These are phyloP conservation scores for Candida khao-thaluensis DNA, from an alignment of 805 yeast species.

Conservation along the genomic window DNA sequence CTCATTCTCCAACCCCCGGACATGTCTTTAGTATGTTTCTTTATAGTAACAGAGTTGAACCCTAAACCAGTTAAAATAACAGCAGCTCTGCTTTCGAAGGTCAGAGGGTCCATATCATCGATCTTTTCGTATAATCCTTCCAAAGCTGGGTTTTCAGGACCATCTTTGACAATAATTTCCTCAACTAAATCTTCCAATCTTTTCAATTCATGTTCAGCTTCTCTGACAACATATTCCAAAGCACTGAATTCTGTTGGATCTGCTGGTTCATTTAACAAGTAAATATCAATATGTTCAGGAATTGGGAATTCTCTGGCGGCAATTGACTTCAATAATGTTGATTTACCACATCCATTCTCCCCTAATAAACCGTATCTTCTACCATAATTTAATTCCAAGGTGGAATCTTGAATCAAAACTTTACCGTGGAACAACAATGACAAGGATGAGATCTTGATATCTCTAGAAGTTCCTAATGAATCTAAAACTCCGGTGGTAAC, in stretches of 20 bases:
- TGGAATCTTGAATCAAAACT: slow-evolving; percentile 89
- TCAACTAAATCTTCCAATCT: slow-evolving; percentile 90
- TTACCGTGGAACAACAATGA: slow-evolving; percentile 96
- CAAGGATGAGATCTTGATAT: slow-evolving; percentile 85
- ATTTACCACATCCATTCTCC: slow-evolving; percentile 98
- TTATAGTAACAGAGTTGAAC: slow-evolving; percentile 81
- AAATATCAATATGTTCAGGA: slow-evolving; percentile 88
- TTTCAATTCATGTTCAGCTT: slow-evolving; percentile 91
- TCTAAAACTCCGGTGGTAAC: slow-evolving; percentile 97
- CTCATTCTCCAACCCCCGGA: slow-evolving; percentile 99
- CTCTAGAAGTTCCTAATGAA: slow-evolving; percentile 86
- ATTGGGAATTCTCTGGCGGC: slow-evolving; percentile 97
- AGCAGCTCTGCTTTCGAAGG: slow-evolving; percentile 96
- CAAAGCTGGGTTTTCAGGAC: slow-evolving; percentile 85
- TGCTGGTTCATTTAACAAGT: slow-evolving; percentile 95
- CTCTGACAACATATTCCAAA: slow-evolving; percentile 92
- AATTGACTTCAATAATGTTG: slow-evolving; percentile 87
- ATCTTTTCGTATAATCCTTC: slow-evolving; percentile 93
- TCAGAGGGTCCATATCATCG: slow-evolving; percentile 92
- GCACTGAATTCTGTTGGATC: slow-evolving; percentile 91
- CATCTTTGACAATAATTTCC: slow-evolving; percentile 82
- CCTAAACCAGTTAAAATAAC: slow-evolving; percentile 95
- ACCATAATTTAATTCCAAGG: slow-evolving; percentile 91
- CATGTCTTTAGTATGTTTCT: slow-evolving; percentile 96
- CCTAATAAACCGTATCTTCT: slow-evolving; percentile 97